A percentile compares a stretch with the other conserved stretches of the same genome.
phyloP scores from a whole-genome alignment of 1,139 yeast genomes.

The Spathaspora sp. region DNA sequence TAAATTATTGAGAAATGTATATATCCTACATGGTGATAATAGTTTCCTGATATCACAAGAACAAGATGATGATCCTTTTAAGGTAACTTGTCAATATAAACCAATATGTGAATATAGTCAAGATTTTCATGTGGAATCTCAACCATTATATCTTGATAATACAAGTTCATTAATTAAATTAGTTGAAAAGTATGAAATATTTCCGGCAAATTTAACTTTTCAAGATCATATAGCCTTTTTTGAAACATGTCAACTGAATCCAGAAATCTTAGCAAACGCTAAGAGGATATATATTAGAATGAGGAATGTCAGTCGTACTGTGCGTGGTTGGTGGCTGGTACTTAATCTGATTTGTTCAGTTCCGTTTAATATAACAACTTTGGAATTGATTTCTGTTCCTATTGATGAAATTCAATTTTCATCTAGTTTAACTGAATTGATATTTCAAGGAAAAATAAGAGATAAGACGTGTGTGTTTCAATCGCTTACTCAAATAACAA shows the following conservation, averaged over 20 bases:
- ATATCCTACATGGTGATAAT: background rate
- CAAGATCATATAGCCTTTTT: constrained; percentile 1
- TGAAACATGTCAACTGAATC: constrained; percentile 2
- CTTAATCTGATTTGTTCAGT: constrained; percentile 1
- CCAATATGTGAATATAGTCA: constrained; percentile 4
- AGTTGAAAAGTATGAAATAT: constrained; percentile 1
- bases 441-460: constrained; percentile 4
- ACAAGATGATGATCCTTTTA: background rate
- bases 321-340: constrained; percentile 5
- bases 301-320: background rate
- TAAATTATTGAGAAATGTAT: background rate
- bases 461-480: background rate
- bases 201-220: constrained; percentile 2
- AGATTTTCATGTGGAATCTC: background rate
- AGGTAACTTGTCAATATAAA: background rate
- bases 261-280: constrained; percentile 4
- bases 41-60: background rate
- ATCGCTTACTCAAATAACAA: constrained; percentile 2
- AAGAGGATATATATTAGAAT: background rate
- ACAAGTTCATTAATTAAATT: constrained; percentile 3
- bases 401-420: constrained; percentile 3
- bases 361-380: constrained; percentile 5
- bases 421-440: constrained; percentile 3
- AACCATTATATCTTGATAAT: constrained; percentile 1
- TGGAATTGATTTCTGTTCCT: constrained; percentile 5